Percentiles rank a stretch among this genome's conserved stretches.
These are phyloP conservation scores for Linum lewisii DNA, from an alignment of 345 rosid genomes.

Conservation along the genomic window DNA sequence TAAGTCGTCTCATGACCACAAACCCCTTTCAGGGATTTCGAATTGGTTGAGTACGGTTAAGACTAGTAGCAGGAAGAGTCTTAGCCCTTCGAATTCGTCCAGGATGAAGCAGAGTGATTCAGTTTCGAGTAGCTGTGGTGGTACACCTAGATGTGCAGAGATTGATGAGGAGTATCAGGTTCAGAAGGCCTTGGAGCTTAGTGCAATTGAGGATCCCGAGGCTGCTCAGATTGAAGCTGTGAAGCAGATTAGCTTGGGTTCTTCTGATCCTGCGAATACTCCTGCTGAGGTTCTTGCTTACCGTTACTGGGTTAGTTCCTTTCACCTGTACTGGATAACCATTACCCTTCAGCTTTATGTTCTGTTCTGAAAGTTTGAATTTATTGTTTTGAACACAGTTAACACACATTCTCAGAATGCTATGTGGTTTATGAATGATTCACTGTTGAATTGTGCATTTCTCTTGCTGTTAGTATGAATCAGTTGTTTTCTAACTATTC, in stretches of 20 bases:
- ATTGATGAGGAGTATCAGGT: conserved; percentile 85
- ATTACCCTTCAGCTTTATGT: no score
- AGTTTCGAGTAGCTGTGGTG: conserved; percentile 22
- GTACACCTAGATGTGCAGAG: conserved; percentile 51
- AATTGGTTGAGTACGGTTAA: conserved; percentile 74
- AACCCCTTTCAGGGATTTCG: conserved; percentile 63
- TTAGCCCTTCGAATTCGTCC: conserved; percentile 49
- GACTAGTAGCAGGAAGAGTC: conserved; percentile 38
- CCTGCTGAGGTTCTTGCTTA: conserved; percentile 88
- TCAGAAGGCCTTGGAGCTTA: conserved; percentile 82
- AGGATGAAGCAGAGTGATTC: conserved; percentile 40
- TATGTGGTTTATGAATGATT: not conserved
- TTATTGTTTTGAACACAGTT: not conserved
- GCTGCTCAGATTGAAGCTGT: conserved; percentile 97
- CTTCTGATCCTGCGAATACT: conserved; percentile 66
- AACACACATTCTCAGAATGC: not conserved
- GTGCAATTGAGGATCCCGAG: conserved; percentile 97
- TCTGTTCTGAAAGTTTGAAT: not conserved
- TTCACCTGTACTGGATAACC: conserved; percentile 12
- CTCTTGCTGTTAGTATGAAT: not conserved
- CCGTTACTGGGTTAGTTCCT: conserved; percentile 79
- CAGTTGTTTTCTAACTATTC: not conserved
- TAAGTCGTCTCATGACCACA: conserved; percentile 49
- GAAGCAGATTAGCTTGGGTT: conserved; percentile 82
- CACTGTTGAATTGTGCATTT: not conserved